phyloP scores from a whole-genome alignment of 2,329 filamentous ascomycete species.

The Phyllosticta citriasiana region DNA sequence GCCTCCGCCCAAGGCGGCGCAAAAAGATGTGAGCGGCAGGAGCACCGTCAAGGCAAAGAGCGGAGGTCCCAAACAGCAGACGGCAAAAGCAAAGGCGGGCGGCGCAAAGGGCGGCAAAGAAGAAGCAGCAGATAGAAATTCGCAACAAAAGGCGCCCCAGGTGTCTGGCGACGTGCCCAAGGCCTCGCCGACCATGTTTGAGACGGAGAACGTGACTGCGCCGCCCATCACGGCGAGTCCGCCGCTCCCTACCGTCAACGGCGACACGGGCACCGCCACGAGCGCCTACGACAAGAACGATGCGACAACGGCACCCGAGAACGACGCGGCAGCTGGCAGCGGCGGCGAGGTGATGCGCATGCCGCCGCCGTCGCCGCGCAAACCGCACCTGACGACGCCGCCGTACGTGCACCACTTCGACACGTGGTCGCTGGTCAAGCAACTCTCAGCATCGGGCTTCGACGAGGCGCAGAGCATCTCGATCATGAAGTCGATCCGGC shows the following conservation, averaged over 20 bases:
- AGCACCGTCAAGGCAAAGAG: slow-evolving; percentile 2
- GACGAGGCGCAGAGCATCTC: slow-evolving; percentile 65
- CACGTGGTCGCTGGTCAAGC: slow-evolving; percentile 78
- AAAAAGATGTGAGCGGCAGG: neutral
- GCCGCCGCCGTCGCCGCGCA: slow-evolving; percentile 35
- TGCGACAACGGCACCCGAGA: neutral
- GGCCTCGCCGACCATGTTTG: neutral
- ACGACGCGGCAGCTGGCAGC: too few species aligned
- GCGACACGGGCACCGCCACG: neutral
- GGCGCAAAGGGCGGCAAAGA: neutral
- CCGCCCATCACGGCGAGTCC: slow-evolving; percentile 5
- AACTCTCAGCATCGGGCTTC: slow-evolving; percentile 64
- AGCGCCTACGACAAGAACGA: neutral
- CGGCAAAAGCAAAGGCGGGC: neutral
- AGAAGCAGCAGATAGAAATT: neutral
- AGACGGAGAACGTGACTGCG: neutral
- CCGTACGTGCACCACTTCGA: slow-evolving; percentile 95
- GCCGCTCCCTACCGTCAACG: neutral
- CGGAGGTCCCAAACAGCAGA: neutral
- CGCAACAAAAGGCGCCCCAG: neutral
- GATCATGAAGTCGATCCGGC: slow-evolving; percentile 85
- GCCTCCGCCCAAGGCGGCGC: slow-evolving; percentile 22
- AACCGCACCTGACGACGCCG: slow-evolving; percentile 60
- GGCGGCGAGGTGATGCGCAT: slow-evolving; percentile 33
- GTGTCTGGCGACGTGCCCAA: neutral